Evolutionary conservation across 2,329 filamentous ascomycete species (phyloP).

Genomic region (Trichoderma aggressivum): DNA sequence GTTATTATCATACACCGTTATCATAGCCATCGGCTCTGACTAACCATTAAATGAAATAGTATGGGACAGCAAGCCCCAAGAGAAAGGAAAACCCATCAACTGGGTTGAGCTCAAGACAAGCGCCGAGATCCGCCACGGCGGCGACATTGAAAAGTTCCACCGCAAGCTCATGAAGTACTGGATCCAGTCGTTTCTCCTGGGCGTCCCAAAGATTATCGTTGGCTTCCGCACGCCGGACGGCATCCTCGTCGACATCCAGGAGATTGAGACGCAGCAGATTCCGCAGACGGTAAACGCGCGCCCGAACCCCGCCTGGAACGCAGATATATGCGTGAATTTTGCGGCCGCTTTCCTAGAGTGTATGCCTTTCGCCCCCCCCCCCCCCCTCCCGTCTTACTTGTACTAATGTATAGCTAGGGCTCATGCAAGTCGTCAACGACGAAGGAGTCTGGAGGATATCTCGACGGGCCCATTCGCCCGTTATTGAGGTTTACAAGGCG

Average conservation of each 20-base stretch:
- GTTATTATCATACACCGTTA: slow-evolving; percentile 2
- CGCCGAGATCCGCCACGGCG: slow-evolving; percentile 64
- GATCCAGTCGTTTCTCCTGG: slow-evolving; percentile 93
- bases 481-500: slow-evolving; percentile 71
- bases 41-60: slow-evolving; percentile 45
- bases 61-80: slow-evolving; percentile 74
- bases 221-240: slow-evolving; percentile 77
- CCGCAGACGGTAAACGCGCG: slow-evolving; percentile 69
- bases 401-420: slow-evolving; percentile 45
- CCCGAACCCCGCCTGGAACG: slow-evolving; percentile 75
- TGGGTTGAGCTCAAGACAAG: slow-evolving; percentile 96
- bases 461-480: slow-evolving; percentile 57
- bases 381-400: not conserved
- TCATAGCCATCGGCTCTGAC: not conserved
- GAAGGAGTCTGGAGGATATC: slow-evolving; percentile 79
- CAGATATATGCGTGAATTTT: slow-evolving; percentile 91
- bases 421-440: slow-evolving; percentile 61
- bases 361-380: slow-evolving; percentile 39
- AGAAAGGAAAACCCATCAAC: slow-evolving; percentile 66
- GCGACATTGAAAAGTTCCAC: slow-evolving; percentile 74
- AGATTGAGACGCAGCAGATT: slow-evolving; percentile 75
- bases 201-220: slow-evolving; percentile 86
- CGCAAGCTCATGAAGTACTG: slow-evolving; percentile 92
- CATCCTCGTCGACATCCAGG: slow-evolving; percentile 67
- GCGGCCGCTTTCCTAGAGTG: slow-evolving; percentile 73